phyloP scores from a whole-genome alignment of 441 rosid species.

The Melastoma candidum region DNA sequence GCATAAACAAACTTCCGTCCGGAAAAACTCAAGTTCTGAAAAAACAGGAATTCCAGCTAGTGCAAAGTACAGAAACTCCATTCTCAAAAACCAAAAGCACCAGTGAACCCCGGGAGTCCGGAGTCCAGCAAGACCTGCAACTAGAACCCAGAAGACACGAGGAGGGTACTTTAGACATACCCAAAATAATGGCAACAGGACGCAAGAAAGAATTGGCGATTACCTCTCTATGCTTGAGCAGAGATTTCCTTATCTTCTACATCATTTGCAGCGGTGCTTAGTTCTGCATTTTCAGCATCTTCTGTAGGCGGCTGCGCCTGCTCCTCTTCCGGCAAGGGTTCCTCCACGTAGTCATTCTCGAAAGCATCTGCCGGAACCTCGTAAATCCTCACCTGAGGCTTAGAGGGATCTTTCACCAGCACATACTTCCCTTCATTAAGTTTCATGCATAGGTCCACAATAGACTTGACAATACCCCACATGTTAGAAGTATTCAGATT shows the following conservation, averaged over 20 bases:
- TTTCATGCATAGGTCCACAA: conserved; percentile 86
- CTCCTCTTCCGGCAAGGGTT: conserved; percentile 90
- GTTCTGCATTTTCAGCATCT: conserved; percentile 41
- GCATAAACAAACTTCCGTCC: no score
- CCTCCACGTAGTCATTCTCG: conserved; percentile 90
- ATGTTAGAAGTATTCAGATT: conserved; percentile 75
- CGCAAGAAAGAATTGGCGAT: conserved; percentile 12
- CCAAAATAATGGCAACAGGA: neutral
- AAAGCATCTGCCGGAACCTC: conserved; percentile 94
- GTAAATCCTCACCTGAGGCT: conserved; percentile 86
- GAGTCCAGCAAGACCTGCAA: no score
- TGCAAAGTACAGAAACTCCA: no score
- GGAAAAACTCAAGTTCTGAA: no score
- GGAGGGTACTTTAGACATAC: no score
- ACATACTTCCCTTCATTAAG: conserved; percentile 90
- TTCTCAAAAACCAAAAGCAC: no score
- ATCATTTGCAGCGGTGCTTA: conserved; percentile 33
- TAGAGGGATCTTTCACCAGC: conserved; percentile 81
- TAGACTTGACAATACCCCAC: conserved; percentile 96
- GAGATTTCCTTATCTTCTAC: conserved; percentile 40
- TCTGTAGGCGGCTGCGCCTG: conserved; percentile 70
- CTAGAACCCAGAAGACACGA: no score
- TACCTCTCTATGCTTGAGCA: conserved; percentile 32
- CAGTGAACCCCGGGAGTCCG: no score
- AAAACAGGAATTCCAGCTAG: no score